Evolutionary conservation across 2,329 filamentous ascomycete genomes (phyloP).

Genomic region (Macrophomina tecta): DNA sequence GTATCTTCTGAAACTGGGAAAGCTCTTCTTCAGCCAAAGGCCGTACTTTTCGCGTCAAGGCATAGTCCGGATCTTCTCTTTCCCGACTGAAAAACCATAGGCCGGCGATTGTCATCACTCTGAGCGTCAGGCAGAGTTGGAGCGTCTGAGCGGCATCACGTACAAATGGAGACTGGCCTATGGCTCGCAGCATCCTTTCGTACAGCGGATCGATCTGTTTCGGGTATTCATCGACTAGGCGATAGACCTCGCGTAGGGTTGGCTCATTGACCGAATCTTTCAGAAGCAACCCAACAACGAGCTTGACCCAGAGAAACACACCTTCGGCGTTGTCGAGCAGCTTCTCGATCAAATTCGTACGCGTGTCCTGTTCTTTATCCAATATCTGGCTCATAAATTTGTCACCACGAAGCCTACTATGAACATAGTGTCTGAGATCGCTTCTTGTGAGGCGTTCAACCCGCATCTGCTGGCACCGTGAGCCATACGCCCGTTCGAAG

Average conservation of each 20-base stretch:
- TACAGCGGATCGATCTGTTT: background rate
- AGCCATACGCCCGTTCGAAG: constrained; percentile 30
- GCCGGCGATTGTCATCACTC: background rate
- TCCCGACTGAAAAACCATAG: background rate
- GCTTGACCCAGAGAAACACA: background rate
- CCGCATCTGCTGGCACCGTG: background rate
- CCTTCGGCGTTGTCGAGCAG: background rate
- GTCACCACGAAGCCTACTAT: background rate
- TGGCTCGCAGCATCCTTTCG: background rate
- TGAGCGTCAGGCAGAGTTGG: background rate
- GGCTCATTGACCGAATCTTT: background rate
- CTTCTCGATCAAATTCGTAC: background rate
- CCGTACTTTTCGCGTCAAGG: background rate
- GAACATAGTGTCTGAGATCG: background rate
- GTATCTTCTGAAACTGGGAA: background rate
- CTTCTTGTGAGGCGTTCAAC: background rate
- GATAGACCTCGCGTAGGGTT: background rate
- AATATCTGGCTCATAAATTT: background rate
- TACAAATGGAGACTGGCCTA: background rate
- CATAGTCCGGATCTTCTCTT: background rate
- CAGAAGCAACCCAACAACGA: background rate
- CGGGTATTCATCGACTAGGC: background rate
- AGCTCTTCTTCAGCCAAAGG: background rate
- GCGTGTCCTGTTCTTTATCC: background rate
- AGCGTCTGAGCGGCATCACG: background rate